These are phyloP conservation scores for Herpotrichia juniperi DNA, from an alignment of 2,329 filamentous ascomycete species.

Conservation along the genomic window DNA sequence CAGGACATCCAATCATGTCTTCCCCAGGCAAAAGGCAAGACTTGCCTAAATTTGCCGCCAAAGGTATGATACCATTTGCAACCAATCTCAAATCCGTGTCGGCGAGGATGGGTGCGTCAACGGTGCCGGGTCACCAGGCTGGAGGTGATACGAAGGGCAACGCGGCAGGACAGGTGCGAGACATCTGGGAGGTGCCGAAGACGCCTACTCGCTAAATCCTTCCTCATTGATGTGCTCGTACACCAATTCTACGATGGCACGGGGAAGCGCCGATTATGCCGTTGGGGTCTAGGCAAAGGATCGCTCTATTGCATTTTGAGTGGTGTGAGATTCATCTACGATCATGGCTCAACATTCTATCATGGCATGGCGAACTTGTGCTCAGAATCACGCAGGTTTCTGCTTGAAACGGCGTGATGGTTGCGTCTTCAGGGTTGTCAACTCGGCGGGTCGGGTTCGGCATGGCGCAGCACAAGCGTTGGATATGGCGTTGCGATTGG, in stretches of 20 bases:
- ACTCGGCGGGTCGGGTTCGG: background rate
- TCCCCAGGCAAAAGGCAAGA: conserved; percentile 47
- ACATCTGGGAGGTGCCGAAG: conserved; percentile 55
- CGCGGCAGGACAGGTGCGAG: conserved; percentile 14
- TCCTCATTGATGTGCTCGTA: background rate
- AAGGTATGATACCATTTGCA: conserved; percentile 43
- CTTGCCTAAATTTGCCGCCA: conserved; percentile 57
- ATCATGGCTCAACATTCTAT: background rate
- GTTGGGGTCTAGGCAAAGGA: background rate
- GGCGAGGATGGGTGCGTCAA: conserved; percentile 39
- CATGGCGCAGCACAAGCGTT: conserved; percentile 4
- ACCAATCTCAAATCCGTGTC: conserved; percentile 19
- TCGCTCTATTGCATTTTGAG: background rate
- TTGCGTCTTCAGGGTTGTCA: background rate
- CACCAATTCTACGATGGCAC: background rate
- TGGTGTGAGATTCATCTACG: conserved; percentile 1
- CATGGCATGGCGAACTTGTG: background rate
- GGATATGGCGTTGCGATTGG: background rate
- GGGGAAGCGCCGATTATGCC: background rate
- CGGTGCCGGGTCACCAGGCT: background rate
- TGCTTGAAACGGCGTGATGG: conserved; percentile 3
- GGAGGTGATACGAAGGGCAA: conserved; percentile 6
- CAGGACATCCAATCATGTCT: conserved; percentile 25
- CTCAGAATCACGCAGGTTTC: conserved; percentile 5
- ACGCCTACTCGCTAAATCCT: conserved; percentile 42